phyloP scores from a whole-genome alignment of 208 protist genomes.

The Acanthamoeba divionensis region DNA sequence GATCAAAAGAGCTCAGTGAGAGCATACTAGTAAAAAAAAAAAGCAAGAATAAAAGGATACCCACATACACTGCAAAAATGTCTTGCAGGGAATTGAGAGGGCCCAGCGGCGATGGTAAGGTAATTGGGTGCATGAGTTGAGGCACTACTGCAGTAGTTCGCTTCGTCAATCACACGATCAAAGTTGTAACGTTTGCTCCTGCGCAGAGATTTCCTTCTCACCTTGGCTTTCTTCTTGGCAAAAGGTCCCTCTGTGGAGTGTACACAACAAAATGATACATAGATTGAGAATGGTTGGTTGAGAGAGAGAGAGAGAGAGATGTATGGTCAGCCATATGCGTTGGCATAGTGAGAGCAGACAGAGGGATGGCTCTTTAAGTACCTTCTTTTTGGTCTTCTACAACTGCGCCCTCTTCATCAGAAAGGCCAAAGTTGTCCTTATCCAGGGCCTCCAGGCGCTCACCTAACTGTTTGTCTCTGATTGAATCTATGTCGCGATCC shows the following conservation, averaged over 20 bases:
- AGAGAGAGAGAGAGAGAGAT: no score
- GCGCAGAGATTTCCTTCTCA: background rate
- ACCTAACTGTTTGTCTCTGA: background rate
- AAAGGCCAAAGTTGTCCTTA: slow-evolving; percentile 42
- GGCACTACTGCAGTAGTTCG: no score
- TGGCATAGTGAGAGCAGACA: background rate
- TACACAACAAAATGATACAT: no score
- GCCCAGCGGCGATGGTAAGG: background rate
- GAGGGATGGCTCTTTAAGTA: background rate
- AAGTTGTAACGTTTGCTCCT: background rate
- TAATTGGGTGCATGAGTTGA: no score
- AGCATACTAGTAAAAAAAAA: no score
- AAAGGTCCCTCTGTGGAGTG: background rate
- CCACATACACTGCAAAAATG: slow-evolving; percentile 30
- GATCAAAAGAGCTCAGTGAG: no score
- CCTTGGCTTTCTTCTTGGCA: background rate
- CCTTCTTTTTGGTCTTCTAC: background rate
- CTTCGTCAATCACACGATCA: no score
- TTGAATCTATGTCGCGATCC: background rate
- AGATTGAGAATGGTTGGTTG: no score
- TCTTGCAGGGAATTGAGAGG: background rate
- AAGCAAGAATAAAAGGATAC: background rate
- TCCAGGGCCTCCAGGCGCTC: slow-evolving; percentile 13
- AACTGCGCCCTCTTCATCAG: slow-evolving; percentile 20
- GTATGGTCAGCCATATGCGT: no score